phyloP scores from a whole-genome alignment of 257 asterid genomes.

The Lantana camara region DNA sequence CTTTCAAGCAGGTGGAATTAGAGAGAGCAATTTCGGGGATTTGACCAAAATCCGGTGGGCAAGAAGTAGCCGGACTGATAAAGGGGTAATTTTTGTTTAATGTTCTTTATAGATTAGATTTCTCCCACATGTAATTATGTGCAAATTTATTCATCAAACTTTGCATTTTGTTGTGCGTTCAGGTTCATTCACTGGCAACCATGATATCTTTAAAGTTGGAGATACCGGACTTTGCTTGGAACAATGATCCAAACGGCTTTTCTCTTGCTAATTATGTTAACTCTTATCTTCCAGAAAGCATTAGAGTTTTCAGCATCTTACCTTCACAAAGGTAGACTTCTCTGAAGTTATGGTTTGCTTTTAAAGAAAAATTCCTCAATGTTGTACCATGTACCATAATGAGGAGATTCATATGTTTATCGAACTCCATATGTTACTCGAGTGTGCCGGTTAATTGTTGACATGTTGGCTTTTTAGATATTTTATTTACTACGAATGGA shows the following conservation, averaged over 20 bases:
- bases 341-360: background rate
- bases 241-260: constrained; percentile 84
- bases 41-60: constrained; percentile 89
- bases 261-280: constrained; percentile 66
- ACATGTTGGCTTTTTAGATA: constrained; percentile 14
- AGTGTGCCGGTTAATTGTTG: background rate
- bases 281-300: constrained; percentile 68
- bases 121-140: constrained; percentile 7
- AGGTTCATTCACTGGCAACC: constrained; percentile 97
- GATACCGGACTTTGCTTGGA: constrained; percentile 90
- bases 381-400: background rate
- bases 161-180: constrained; percentile 27
- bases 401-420: background rate
- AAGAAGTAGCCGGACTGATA: constrained; percentile 97
- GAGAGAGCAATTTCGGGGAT: constrained; percentile 86
- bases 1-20: constrained; percentile 84
- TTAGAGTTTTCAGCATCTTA: constrained; percentile 86
- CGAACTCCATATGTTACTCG: background rate
- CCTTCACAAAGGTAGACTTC: constrained; percentile 79
- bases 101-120: constrained; percentile 18
- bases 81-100: constrained; percentile 61
- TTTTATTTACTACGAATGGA: background rate
- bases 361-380: background rate
- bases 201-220: constrained; percentile 91
- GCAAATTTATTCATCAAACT: constrained; percentile 21